Percentiles rank a stretch among this genome's conserved stretches.
Evolutionary conservation across 371 early-diverging fungal genomes (phyloP).

Genomic region (Mucor circinelloides): DNA sequence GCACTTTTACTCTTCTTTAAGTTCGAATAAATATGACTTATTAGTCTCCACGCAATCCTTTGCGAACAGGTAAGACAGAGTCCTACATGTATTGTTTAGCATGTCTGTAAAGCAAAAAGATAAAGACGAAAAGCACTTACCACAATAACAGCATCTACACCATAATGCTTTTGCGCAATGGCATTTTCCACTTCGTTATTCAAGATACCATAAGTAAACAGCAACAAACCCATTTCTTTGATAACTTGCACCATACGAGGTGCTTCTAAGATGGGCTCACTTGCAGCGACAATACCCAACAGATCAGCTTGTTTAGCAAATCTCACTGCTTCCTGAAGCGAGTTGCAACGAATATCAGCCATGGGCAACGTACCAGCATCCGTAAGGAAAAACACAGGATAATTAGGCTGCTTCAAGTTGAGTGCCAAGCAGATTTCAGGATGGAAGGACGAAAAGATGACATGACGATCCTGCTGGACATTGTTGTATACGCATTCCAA

Average conservation of each 20-base stretch:
- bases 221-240: slow-evolving; percentile 69
- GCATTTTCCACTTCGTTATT: slow-evolving; percentile 83
- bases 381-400: slow-evolving; percentile 92
- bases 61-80: slow-evolving; percentile 61
- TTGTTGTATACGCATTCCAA: slow-evolving; percentile 75
- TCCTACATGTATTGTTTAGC: slow-evolving; percentile 32
- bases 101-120: not conserved
- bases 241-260: slow-evolving; percentile 77
- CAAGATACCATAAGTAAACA: slow-evolving; percentile 87
- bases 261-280: slow-evolving; percentile 77
- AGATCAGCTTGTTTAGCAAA: slow-evolving; percentile 79
- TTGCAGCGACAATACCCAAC: slow-evolving; percentile 84
- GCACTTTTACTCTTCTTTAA: not conserved
- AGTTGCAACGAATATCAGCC: slow-evolving; percentile 85
- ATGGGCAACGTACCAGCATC: slow-evolving; percentile 79
- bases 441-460: slow-evolving; percentile 95
- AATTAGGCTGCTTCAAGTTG: slow-evolving; percentile 80
- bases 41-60: slow-evolving; percentile 54
- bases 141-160: slow-evolving; percentile 84
- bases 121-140: slow-evolving; percentile 35
- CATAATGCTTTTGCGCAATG: slow-evolving; percentile 71
- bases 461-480: slow-evolving; percentile 68
- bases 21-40: not conserved
- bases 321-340: slow-evolving; percentile 81
- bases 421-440: slow-evolving; percentile 87